Percentiles rank a stretch among this genome's conserved stretches.
These are phyloP conservation scores for Cyclotella kingstonii DNA, from an alignment of 108 stramenopile genomes.

Conservation along the genomic window DNA sequence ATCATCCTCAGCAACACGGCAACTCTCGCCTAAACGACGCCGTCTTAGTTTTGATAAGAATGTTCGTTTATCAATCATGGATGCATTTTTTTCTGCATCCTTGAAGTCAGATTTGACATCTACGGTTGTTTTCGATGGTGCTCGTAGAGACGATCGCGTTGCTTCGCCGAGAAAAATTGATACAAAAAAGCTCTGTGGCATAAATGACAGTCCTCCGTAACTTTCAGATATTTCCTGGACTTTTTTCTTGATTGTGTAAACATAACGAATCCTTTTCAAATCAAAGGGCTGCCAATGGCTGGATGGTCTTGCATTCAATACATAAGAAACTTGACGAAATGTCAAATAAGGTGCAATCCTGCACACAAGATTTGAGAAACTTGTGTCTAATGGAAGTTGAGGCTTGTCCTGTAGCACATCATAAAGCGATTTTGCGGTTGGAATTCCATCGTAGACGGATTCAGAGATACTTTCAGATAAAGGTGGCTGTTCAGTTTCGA, in stretches of 20 bases:
- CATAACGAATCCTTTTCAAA: conserved; percentile 78
- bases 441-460: conserved; percentile 58
- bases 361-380: conserved; percentile 68
- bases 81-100: neutral
- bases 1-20: conserved; percentile 43
- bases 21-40: conserved; percentile 42
- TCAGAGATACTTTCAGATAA: conserved; percentile 54
- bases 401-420: conserved; percentile 66
- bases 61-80: conserved; percentile 26
- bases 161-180: conserved; percentile 90
- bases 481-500: conserved; percentile 72
- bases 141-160: conserved; percentile 69
- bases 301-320: conserved; percentile 60
- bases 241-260: conserved; percentile 83
- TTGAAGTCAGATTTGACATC: conserved; percentile 1
- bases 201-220: conserved; percentile 84
- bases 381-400: conserved; percentile 67
- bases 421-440: conserved; percentile 73
- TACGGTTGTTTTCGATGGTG: conserved; percentile 3
- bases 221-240: conserved; percentile 86
- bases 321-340: conserved; percentile 74
- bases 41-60: conserved; percentile 19
- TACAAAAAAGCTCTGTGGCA: conserved; percentile 88
- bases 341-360: conserved; percentile 79
- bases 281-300: conserved; percentile 84